Conservation (phyloP, 2,329 filamentous ascomycete species). For the Cadophora sp. region DNA sequence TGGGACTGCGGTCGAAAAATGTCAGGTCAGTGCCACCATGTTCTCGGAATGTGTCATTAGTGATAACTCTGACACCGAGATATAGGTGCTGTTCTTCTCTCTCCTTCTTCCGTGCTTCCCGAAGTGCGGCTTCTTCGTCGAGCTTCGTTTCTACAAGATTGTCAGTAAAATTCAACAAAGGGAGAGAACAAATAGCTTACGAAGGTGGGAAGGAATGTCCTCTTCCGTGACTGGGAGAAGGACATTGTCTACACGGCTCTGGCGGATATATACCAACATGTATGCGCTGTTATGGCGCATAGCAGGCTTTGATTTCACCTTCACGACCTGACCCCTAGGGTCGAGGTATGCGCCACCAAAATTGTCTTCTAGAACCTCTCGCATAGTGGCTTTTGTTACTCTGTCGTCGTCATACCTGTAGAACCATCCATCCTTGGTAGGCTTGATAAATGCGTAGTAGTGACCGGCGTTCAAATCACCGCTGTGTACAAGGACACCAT, state of each 20-base stretch:
- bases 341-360: constrained; percentile 83
- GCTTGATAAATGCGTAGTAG: constrained; percentile 97
- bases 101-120: constrained; percentile 83
- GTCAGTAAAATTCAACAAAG: constrained; percentile 36
- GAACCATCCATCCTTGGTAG: constrained; percentile 90
- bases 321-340: constrained; percentile 53
- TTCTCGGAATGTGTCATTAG: constrained; percentile 78
- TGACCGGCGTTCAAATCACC: constrained; percentile 97
- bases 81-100: constrained; percentile 94
- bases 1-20: constrained; percentile 64
- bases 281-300: constrained; percentile 85
- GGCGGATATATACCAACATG: constrained; percentile 97
- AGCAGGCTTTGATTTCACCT: constrained; percentile 56
- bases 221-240: constrained; percentile 77
- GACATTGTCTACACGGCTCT: constrained; percentile 83
- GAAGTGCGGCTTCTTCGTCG: constrained; percentile 78
- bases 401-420: constrained; percentile 98
- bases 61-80: constrained; percentile 82
- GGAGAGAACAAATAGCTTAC: constrained; percentile 52
- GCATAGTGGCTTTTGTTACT: constrained; percentile 90
- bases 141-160: constrained; percentile 67
- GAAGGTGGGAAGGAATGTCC: constrained; percentile 83
- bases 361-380: constrained; percentile 95
- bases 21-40: constrained; percentile 88
- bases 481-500: constrained; percentile 95